Conservation (phyloP, 108 stramenopile species). For the Nitzschia palea region DNA sequence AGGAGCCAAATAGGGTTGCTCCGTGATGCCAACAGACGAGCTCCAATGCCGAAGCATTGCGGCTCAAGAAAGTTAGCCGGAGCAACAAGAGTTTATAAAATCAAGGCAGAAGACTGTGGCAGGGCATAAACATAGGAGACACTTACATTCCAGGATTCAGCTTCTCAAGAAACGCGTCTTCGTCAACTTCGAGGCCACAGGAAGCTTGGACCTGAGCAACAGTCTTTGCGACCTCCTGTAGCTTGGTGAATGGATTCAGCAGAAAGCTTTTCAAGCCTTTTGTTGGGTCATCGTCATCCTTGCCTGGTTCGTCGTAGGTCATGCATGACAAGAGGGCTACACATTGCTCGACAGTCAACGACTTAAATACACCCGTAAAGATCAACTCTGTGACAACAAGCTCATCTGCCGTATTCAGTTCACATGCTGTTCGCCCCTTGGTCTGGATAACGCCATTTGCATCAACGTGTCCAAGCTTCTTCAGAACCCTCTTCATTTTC, state of each 20-base stretch:
- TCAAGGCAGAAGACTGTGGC: slow-evolving; percentile 52
- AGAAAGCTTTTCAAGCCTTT: slow-evolving; percentile 74
- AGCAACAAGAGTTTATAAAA: slow-evolving; percentile 49
- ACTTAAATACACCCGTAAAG: slow-evolving; percentile 96
- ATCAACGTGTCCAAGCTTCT: slow-evolving; percentile 93
- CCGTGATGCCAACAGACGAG: slow-evolving; percentile 39
- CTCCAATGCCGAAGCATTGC: slow-evolving; percentile 53
- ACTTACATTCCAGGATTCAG: slow-evolving; percentile 93
- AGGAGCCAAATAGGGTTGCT: slow-evolving; percentile 36
- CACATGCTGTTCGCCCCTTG: slow-evolving; percentile 98
- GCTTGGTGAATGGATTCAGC: slow-evolving; percentile 73
- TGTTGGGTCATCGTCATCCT: slow-evolving; percentile 80
- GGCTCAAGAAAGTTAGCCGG: slow-evolving; percentile 58
- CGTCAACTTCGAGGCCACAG: slow-evolving; percentile 89
- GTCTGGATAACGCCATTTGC: slow-evolving; percentile 93
- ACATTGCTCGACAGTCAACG: slow-evolving; percentile 88
- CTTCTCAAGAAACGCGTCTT: slow-evolving; percentile 84
- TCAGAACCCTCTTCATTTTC: slow-evolving; percentile 94
- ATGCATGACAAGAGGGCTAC: slow-evolving; percentile 92
- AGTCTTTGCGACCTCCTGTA: slow-evolving; percentile 79
- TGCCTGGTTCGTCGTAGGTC: slow-evolving; percentile 84
- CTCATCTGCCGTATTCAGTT: slow-evolving; percentile 97
- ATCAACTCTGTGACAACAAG: slow-evolving; percentile 96
- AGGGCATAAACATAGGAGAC: not conserved
- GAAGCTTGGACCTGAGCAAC: slow-evolving; percentile 86